These are phyloP conservation scores for Ailanthus altissimus DNA, from an alignment of 345 rosid species.

Conservation along the genomic window DNA sequence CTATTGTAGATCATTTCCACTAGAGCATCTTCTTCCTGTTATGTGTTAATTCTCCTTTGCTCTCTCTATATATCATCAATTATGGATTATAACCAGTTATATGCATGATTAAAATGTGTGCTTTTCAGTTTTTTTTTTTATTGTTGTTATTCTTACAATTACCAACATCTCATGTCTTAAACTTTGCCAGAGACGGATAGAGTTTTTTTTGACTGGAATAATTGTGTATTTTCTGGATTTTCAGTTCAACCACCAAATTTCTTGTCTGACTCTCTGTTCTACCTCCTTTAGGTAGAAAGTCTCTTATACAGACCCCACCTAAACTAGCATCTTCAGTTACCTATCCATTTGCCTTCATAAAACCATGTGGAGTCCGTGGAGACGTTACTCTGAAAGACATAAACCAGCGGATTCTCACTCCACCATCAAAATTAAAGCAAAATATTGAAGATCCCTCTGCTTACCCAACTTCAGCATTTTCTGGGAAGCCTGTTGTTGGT, in stretches of 20 bases:
- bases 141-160: neutral
- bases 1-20: neutral
- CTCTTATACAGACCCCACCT: slow-evolving; percentile 60
- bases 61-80: neutral
- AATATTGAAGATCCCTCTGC: slow-evolving; percentile 47
- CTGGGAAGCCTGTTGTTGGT: slow-evolving; percentile 98
- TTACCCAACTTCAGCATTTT: slow-evolving; percentile 92
- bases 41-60: neutral
- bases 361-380: slow-evolving; percentile 88
- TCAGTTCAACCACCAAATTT: neutral
- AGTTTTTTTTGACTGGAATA: neutral
- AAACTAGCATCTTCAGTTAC: slow-evolving; percentile 76
- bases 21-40: neutral
- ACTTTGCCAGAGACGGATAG: neutral
- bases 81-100: too few relatives aligned
- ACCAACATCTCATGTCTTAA: neutral
- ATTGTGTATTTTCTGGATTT: neutral
- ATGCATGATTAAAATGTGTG: too few relatives aligned
- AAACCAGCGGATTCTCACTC: slow-evolving; percentile 76
- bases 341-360: slow-evolving; percentile 91
- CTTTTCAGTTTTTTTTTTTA: neutral
- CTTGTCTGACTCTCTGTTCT: slow-evolving; percentile 11
- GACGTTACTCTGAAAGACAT: slow-evolving; percentile 95
- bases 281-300: slow-evolving; percentile 61
- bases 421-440: slow-evolving; percentile 59